Evolutionary conservation across 2,329 filamentous ascomycete genomes (phyloP).

Genomic region (Trichothecium sympodiale): DNA sequence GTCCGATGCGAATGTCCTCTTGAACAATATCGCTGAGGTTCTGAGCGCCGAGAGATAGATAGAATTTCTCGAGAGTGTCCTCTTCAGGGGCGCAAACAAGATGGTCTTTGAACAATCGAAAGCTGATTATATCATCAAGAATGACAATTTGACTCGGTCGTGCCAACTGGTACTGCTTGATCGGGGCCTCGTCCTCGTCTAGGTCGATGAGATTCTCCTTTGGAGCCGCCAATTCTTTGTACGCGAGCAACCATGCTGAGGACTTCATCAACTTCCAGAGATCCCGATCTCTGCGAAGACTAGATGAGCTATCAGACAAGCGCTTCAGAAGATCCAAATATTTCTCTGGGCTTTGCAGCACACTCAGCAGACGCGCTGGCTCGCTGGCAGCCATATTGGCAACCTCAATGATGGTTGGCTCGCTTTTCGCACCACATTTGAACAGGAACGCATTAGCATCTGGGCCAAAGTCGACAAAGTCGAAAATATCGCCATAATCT

Average conservation of each 20-base stretch:
- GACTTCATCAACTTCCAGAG: conserved; percentile 67
- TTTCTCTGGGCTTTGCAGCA: conserved; percentile 71
- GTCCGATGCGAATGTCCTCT: conserved; percentile 64
- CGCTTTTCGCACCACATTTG: conserved; percentile 79
- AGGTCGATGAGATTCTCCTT: conserved; percentile 33
- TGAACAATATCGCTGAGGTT: conserved; percentile 68
- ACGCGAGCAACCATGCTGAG: conserved; percentile 72
- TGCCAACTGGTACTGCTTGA: conserved; percentile 71
- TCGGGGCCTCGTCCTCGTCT: conserved; percentile 52
- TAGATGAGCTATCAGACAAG: conserved; percentile 60
- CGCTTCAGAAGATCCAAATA: conserved; percentile 76
- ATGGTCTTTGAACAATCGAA: conserved; percentile 74
- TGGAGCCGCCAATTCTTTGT: conserved; percentile 52
- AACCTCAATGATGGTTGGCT: conserved; percentile 80
- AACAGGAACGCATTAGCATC: conserved; percentile 83
- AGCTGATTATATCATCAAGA: conserved; percentile 80
- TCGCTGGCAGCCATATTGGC: conserved; percentile 75
- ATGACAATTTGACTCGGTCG: conserved; percentile 63
- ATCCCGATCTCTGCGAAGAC: conserved; percentile 66
- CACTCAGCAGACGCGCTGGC: conserved; percentile 68
- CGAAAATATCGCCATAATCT: conserved; percentile 80
- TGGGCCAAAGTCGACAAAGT: conserved; percentile 88
- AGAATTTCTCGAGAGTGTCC: conserved; percentile 75
- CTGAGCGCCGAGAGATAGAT: conserved; percentile 67
- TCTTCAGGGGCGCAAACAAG: conserved; percentile 85